phyloP scores from a whole-genome alignment of 2,329 filamentous ascomycete genomes.

The Phoma sp. region DNA sequence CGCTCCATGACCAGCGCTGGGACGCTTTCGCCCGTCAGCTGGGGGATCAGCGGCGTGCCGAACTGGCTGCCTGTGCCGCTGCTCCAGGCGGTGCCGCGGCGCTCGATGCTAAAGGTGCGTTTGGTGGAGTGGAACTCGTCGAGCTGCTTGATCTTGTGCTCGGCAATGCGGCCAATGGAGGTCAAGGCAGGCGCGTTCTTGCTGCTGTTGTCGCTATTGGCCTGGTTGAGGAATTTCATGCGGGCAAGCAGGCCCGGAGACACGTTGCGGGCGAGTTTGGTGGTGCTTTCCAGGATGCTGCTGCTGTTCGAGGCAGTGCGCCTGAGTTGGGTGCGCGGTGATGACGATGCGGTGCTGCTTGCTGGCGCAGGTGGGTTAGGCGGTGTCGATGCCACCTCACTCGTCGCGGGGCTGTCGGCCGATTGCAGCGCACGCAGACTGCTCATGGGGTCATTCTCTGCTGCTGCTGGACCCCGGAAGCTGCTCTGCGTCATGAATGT shows the following conservation, averaged over 20 bases:
- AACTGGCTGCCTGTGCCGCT: constrained; percentile 57
- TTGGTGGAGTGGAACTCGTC: constrained; percentile 69
- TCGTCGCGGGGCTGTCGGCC: constrained; percentile 32
- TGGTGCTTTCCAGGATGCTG: constrained; percentile 27
- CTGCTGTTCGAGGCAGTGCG: constrained; percentile 20
- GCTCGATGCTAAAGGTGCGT: constrained; percentile 63
- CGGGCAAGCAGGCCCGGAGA: constrained; percentile 55
- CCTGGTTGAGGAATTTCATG: constrained; percentile 53
- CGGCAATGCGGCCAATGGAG: constrained; percentile 71
- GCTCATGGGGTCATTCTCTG: constrained; percentile 37
- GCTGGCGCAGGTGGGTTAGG: constrained; percentile 27
- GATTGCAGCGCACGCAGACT: constrained; percentile 26
- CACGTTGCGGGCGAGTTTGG: constrained; percentile 49
- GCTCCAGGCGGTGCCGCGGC: constrained; percentile 76
- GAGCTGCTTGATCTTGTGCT: constrained; percentile 73
- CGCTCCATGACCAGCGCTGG: constrained; percentile 49
- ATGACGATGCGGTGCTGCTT: constrained; percentile 22
- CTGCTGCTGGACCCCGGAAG: constrained; percentile 21
- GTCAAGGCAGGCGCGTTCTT: constrained; percentile 25
- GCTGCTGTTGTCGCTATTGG: constrained; percentile 47
- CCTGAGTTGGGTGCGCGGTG: constrained; percentile 23
- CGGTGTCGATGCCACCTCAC: constrained; percentile 20
- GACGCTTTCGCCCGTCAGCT: constrained; percentile 48
- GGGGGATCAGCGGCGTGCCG: constrained; percentile 40
- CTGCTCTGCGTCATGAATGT: constrained; percentile 26